These are phyloP conservation scores for Populus hybrid DNA, from an alignment of 441 rosid species.

Conservation along the genomic window DNA sequence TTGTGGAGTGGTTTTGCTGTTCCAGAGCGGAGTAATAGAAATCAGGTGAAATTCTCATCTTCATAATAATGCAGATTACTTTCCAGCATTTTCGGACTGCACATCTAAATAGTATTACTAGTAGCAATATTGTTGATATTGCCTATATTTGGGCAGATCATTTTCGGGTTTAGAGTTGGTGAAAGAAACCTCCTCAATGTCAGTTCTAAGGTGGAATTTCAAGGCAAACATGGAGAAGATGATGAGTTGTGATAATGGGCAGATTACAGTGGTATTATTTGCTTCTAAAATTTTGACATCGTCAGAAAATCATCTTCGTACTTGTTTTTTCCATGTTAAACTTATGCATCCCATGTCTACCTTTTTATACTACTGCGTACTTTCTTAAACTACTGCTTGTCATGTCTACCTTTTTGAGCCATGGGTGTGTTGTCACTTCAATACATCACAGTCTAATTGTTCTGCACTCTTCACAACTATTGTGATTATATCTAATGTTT, in stretches of 20 bases:
- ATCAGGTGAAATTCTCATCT: slow-evolving; percentile 42
- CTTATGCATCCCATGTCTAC: background rate
- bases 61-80: background rate
- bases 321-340: background rate
- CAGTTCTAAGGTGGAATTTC: slow-evolving; percentile 62
- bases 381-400: background rate
- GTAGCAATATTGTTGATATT: slow-evolving; percentile 14
- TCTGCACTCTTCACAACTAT: slow-evolving; percentile 16
- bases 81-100: background rate
- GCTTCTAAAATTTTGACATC: slow-evolving; percentile 4
- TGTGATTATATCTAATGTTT: slow-evolving; percentile 10
- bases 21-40: slow-evolving; percentile 58
- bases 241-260: slow-evolving; percentile 43
- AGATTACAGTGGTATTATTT: slow-evolving; percentile 43
- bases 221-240: slow-evolving; percentile 56
- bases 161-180: slow-evolving; percentile 57
- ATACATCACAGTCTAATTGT: background rate
- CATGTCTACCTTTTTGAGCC: background rate
- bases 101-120: slow-evolving; percentile 1
- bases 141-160: slow-evolving; percentile 40
- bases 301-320: background rate
- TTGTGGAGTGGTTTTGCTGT: slow-evolving; percentile 46
- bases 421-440: background rate
- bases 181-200: slow-evolving; percentile 50
- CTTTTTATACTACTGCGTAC: background rate